Percentiles rank a stretch among this genome's conserved stretches.
These are phyloP conservation scores for Lyophyllum semitale DNA, from an alignment of 768 basidiomycete genomes.

Conservation along the genomic window DNA sequence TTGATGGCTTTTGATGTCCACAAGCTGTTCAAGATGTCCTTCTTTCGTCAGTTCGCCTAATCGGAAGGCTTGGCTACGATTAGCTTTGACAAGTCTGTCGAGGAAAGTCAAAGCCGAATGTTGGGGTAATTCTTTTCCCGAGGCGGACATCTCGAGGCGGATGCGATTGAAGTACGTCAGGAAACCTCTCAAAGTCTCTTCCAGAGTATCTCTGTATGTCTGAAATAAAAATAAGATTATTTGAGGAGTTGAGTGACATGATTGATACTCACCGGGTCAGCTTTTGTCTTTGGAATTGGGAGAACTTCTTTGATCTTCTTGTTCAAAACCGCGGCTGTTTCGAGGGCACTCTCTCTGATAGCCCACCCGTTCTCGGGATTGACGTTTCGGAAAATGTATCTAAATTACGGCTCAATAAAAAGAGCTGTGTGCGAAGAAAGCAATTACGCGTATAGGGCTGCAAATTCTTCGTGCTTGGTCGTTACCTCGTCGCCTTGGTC, in stretches of 20 bases:
- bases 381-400: conserved; percentile 22
- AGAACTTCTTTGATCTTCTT: conserved; percentile 8
- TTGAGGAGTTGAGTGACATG: neutral
- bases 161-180: conserved; percentile 1
- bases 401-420: neutral
- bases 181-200: neutral
- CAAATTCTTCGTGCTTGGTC: conserved; percentile 14
- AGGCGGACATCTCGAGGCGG: conserved; percentile 1
- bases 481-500: neutral
- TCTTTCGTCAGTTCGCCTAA: conserved; percentile 1
- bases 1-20: neutral
- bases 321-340: conserved; percentile 10
- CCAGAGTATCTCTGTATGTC: neutral
- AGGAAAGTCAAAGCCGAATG: conserved; percentile 18
- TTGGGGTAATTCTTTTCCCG: conserved; percentile 3
- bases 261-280: neutral
- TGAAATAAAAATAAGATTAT: neutral
- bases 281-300: conserved; percentile 4
- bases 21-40: conserved; percentile 9
- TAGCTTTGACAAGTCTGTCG: conserved; percentile 17
- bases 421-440: neutral
- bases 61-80: conserved; percentile 6
- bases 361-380: conserved; percentile 24
- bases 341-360: conserved; percentile 15
- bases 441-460: conserved; percentile 19